Conservation (phyloP, 176 grass and related monocot genomes). For the Chrysopogon serrulatus region DNA sequence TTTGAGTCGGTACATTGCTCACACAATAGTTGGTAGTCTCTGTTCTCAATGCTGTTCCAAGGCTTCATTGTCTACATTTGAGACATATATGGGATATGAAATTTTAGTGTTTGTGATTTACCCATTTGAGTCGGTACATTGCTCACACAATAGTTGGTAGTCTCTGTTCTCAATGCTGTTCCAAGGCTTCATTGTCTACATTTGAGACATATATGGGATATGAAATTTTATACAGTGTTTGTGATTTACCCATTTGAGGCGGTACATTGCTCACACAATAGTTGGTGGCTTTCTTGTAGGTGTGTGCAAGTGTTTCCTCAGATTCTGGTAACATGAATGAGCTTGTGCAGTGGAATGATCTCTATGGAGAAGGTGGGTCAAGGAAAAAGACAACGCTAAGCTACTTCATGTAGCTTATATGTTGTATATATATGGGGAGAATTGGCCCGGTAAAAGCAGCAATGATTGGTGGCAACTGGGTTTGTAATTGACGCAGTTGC, state of each 20-base stretch:
- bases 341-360: conserved; percentile 87
- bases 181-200: background rate
- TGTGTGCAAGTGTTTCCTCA: conserved; percentile 90
- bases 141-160: too few species aligned
- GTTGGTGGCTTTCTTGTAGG: conserved; percentile 39
- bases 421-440: conserved; percentile 24
- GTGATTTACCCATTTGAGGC: background rate
- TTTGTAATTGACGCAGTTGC: background rate
- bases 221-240: background rate
- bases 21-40: too few species aligned
- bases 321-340: conserved; percentile 95
- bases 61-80: too few species aligned
- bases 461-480: background rate
- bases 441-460: conserved; percentile 14
- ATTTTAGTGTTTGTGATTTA: too few species aligned
- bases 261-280: conserved; percentile 8
- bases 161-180: too few species aligned
- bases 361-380: conserved; percentile 88
- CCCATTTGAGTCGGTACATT: too few species aligned
- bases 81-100: too few species aligned
- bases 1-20: too few species aligned
- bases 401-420: conserved; percentile 91
- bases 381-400: conserved; percentile 93
- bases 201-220: background rate
- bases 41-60: too few species aligned